Base-by-base conservation (phyloP, 1,284 basidiomycete species). In the Pseudozyma tsukubaensis region DNA sequence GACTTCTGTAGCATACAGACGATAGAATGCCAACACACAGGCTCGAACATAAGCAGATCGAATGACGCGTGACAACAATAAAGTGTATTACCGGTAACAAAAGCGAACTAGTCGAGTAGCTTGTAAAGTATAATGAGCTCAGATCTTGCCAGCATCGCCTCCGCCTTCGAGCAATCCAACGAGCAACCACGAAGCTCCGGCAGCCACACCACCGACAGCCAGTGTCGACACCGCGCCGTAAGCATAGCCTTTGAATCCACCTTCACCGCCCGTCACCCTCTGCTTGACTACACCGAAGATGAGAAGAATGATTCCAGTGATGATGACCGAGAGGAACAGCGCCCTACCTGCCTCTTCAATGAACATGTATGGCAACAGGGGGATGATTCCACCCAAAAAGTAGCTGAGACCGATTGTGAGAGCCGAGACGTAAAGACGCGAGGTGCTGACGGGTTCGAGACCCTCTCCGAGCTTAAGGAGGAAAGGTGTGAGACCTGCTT, bases 221-320 rank as follows among this genome's bases (percentile, higher is more conserved):
- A 96, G 86, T n/a, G 93, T 98, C 77, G 90, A 92, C 21, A 93
- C 82, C 1, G 94, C 93, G n/a, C 94, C 94, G 89, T 92, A 93
- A 10, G 92, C 83, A 81, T 89, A 74, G 9, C 77, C 80, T 55
- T 70, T 72, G 14, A 69, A 43, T 4, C 72, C 71, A 39, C 57
- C 66, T 40, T 59, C 55, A n/a, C 78, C 80, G 21, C 80, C 80
- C 3, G 80, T 80, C 10, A 70, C 60, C 3, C 70, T 24, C 57
- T 80, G 78, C 64, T 82, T 82, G 42, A 77, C 76, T 16, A 79
- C 71, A 52, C 80, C 80, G 66, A 81, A 81, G 43, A 76, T 35
- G 50, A 82, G 56, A 35, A 82, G 68, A 37, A 80, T 74, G 32
- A 79, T 43, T 34, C 74, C 80, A 4, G 80, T 82, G 40, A 82